A percentile compares a stretch with the other conserved stretches of the same genome.
Conservation (phyloP, 306 rosid species). For the Sechiopsis laciniata region DNA sequence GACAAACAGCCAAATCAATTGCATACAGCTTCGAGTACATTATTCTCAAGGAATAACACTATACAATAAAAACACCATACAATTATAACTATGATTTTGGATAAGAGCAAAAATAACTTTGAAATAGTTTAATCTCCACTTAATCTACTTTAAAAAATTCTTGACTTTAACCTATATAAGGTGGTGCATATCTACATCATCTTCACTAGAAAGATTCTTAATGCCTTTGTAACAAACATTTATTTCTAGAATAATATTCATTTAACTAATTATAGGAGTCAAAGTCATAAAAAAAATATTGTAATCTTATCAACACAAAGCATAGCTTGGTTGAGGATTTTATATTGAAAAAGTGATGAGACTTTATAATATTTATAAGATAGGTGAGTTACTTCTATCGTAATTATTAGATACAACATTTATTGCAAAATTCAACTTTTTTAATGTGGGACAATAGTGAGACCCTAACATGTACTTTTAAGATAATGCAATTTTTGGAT, state of each 20-base stretch:
- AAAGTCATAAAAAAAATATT: no score
- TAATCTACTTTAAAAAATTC: not conserved
- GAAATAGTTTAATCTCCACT: conserved; percentile 6
- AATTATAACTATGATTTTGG: not conserved
- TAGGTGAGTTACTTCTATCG: no score
- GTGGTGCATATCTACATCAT: not conserved
- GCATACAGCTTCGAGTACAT: not conserved
- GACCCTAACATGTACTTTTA: no score
- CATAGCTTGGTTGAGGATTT: no score
- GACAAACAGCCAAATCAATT: not conserved
- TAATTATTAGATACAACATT: no score
- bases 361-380: no score
- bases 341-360: no score
- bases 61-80: not conserved
- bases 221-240: not conserved
- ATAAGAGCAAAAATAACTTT: not conserved
- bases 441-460: no score
- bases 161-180: not conserved
- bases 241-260: not conserved
- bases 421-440: no score
- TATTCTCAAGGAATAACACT: not conserved
- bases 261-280: not conserved
- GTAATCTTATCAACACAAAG: no score
- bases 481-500: no score
- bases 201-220: not conserved